Conservation (phyloP, 768 basidiomycete species). For the Suillus variegatus region DNA sequence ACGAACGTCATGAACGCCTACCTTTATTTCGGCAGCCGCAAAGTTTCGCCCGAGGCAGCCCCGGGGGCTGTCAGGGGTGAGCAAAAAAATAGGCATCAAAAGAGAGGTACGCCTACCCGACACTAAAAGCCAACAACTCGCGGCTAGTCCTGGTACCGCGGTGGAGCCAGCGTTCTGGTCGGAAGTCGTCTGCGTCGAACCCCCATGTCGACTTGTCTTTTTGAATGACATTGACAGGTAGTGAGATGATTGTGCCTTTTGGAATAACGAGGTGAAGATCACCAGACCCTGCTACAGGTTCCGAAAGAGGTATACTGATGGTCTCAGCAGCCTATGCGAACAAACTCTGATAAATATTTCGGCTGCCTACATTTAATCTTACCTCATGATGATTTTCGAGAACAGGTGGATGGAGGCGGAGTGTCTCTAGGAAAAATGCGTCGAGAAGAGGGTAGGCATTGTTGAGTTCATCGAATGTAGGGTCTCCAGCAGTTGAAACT, state of each 20-base stretch:
- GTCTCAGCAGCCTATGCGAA: conserved; percentile 48
- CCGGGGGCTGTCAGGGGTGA: conserved; percentile 45
- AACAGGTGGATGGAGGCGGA: conserved; percentile 63
- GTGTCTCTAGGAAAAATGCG: conserved; percentile 60
- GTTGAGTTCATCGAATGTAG: conserved; percentile 54
- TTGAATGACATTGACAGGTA: conserved; percentile 61
- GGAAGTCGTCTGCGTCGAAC: conserved; percentile 53
- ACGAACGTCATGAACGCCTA: conserved; percentile 21
- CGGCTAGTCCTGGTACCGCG: conserved; percentile 37
- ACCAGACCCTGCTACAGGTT: conserved; percentile 47
- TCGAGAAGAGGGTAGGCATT: conserved; percentile 55
- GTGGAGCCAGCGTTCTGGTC: conserved; percentile 65
- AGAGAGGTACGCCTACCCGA: conserved; percentile 42
- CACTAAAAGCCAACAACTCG: conserved; percentile 58
- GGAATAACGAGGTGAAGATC: conserved; percentile 50
- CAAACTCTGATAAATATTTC: conserved; percentile 10
- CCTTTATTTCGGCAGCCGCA: conserved; percentile 62
- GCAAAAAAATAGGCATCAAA: conserved; percentile 11
- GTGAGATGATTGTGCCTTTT: conserved; percentile 54
- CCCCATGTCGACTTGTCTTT: conserved; percentile 59
- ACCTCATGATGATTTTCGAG: conserved; percentile 69
- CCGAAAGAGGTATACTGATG: conserved; percentile 54
- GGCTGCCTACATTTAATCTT: neutral
- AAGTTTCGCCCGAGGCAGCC: conserved; percentile 62
- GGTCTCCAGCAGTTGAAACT: conserved; percentile 43